Base-by-base conservation (phyloP, 441 rosid genomes). In the Mallotus repandus region DNA sequence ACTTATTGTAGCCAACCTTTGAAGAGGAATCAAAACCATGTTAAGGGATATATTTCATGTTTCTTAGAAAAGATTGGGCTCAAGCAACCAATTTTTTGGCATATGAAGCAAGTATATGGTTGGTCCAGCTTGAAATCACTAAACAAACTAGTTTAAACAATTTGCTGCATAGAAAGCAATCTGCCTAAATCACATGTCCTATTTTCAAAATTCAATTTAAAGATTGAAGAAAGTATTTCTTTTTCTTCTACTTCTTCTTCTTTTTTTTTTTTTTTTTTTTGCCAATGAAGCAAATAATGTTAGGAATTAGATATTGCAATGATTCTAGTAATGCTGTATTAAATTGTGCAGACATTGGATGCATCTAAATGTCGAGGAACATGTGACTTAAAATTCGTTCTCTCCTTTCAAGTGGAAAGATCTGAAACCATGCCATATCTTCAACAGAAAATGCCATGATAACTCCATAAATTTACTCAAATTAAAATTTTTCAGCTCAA, bases 391-490 rank as follows among this genome's bases (percentile, higher is more conserved):
- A 7, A 38, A 29, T 35, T n/a, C 22, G 12, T 65, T 22, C 18
- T 0, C 21, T 38, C 14, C 54, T 21, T 6, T 25, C 10, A 65
- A 5, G 53, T 13, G 32, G 25, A 18, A 22, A 22, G 19, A 15
- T 41, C 54, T 4, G 41, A 69, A 21, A 38, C 29, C 49, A 69
- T 14, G n/a, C 19, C 4, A 21, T 29, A 50, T 48, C 57, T 21
- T 61, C 46, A 49, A 22, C 15, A 11, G 11, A 13, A 48, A 52
- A 50, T 10, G 16, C 14, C 4, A 49, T 50, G 50, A 62, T 4
- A 72, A 41, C 62, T 72, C 50, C 45, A 53, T 45, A 63, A 32
- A 71, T 32, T 25, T 56, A 21, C 46, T 66, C 55, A 41, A 41
- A 4, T 14, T 73, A 22, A 9, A 25, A 55, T 41, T 21, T 64